Percentiles rank a stretch among this genome's conserved stretches.
Conservation (phyloP, 805 yeast species). For the Yamadazyma akitaensis region DNA sequence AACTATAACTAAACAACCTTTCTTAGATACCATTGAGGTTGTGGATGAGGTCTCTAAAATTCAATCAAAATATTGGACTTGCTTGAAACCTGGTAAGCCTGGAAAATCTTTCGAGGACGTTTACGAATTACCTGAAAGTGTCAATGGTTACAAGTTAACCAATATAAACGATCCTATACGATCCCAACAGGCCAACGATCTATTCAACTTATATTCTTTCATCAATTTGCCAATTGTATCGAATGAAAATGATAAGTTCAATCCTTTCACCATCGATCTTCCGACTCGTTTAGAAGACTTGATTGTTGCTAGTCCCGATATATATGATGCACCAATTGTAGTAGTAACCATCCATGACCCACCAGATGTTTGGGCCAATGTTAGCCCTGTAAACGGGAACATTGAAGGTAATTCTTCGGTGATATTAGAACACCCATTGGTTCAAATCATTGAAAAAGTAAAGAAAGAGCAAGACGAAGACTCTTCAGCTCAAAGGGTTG, state of each 20-base stretch:
- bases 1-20: constrained; percentile 63
- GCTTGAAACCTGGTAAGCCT: constrained; percentile 65
- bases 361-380: constrained; percentile 85
- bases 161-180: constrained; percentile 75
- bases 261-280: constrained; percentile 33
- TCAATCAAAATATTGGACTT: constrained; percentile 87
- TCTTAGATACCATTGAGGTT: constrained; percentile 71
- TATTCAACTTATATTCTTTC: constrained; percentile 55
- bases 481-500: constrained; percentile 37
- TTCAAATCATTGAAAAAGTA: constrained; percentile 56
- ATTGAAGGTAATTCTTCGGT: constrained; percentile 71
- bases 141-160: constrained; percentile 32
- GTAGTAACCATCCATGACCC: constrained; percentile 83
- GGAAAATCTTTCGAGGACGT: constrained; percentile 38
- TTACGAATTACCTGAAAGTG: constrained; percentile 30
- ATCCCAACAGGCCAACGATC: constrained; percentile 58
- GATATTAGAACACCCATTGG: constrained; percentile 67
- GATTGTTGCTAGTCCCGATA: constrained; percentile 66
- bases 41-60: constrained; percentile 75
- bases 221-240: constrained; percentile 62
- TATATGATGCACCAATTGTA: constrained; percentile 61
- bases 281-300: constrained; percentile 58
- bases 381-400: constrained; percentile 75
- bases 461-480: constrained; percentile 34
- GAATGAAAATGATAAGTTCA: constrained; percentile 17